Evolutionary conservation across 1,139 yeast species (phyloP).

Genomic region (Hansenula anomala): DNA sequence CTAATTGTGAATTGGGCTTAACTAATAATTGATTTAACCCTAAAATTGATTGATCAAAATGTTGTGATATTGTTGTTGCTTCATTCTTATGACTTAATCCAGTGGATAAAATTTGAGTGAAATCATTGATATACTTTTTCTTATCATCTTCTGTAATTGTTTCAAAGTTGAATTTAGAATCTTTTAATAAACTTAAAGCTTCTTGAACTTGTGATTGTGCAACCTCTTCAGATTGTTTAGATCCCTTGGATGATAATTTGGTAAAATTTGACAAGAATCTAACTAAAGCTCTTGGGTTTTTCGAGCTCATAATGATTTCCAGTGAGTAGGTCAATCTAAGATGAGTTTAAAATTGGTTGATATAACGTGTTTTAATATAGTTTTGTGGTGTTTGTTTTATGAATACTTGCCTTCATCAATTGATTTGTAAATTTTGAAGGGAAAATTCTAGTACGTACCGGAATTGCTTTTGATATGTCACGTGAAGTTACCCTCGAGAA

Average conservation of each 20-base stretch:
- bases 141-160: constrained; percentile 14
- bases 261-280: neutral
- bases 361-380: too few species aligned
- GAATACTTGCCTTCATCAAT: too few species aligned
- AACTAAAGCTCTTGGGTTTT: neutral
- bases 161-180: constrained; percentile 3
- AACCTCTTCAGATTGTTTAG: neutral
- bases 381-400: too few species aligned
- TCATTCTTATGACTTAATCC: constrained; percentile 7
- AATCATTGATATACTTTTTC: constrained; percentile 12
- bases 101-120: constrained; percentile 14
- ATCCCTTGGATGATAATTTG: too few species aligned
- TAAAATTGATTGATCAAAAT: constrained; percentile 15
- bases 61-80: constrained; percentile 2
- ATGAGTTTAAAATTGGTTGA: too few species aligned
- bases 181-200: constrained; percentile 10
- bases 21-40: constrained; percentile 11
- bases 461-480: too few species aligned
- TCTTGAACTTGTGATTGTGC: constrained; percentile 4
- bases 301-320: too few species aligned
- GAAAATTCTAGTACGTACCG: too few species aligned
- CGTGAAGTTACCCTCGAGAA: too few species aligned
- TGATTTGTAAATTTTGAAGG: too few species aligned
- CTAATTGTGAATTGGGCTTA: neutral
- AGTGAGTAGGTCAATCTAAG: too few species aligned